Evolutionary conservation across 1,139 yeast species (phyloP).

Genomic region (Nakaseomyces bracarensis): DNA sequence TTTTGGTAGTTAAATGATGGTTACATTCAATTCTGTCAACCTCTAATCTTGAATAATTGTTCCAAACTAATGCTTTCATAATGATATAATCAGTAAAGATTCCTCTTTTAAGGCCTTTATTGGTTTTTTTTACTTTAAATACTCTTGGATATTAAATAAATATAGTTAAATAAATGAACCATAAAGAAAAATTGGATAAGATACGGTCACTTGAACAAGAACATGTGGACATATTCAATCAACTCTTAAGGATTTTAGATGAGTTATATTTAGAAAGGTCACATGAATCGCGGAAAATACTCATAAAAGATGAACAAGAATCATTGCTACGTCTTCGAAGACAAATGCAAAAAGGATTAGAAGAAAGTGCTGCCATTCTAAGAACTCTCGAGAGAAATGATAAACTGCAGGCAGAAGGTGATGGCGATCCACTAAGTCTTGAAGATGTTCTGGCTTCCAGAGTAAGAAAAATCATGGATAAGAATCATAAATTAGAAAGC

Average conservation of each 20-base stretch:
- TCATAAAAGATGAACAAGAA: conserved; percentile 11
- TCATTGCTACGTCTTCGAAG: conserved; percentile 17
- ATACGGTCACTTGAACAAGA: conserved; percentile 20
- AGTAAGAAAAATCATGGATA: conserved; percentile 12
- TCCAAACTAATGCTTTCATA: not conserved
- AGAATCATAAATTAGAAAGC: conserved; percentile 12
- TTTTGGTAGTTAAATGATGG: no score
- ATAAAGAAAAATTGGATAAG: conserved; percentile 10
- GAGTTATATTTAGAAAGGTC: conserved; percentile 20
- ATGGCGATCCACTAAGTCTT: not conserved
- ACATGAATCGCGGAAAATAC: conserved; percentile 7
- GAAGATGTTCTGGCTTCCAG: conserved; percentile 13
- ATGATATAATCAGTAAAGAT: no score
- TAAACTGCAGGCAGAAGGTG: not conserved
- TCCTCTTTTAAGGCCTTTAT: no score
- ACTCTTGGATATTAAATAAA: not conserved
- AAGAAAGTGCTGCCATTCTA: conserved; percentile 21
- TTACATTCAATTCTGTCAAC: no score
- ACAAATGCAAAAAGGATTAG: conserved; percentile 22
- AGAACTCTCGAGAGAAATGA: conserved; percentile 16
- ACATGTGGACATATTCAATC: conserved; percentile 22
- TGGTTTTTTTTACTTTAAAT: not conserved
- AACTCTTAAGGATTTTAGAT: conserved; percentile 22
- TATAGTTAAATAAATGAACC: conserved; percentile 4
- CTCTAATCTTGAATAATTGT: not conserved